Evolutionary conservation across 176 grass and related monocot species (phyloP).

Genomic region (Thinopyrum elongatum): DNA sequence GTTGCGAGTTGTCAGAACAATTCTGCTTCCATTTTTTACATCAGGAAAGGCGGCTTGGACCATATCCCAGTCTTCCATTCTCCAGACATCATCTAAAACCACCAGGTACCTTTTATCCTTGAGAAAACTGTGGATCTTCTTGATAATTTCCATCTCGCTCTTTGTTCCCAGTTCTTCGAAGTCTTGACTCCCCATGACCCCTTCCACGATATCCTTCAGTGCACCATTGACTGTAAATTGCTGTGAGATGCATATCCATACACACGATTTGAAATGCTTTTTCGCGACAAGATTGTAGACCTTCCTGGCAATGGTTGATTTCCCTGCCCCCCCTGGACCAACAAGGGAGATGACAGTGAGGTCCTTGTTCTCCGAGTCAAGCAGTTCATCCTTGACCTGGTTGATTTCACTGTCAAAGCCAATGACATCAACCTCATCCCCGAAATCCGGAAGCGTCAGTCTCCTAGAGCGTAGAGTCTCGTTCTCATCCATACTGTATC

Average conservation of each 20-base stretch:
- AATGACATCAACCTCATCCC: background rate
- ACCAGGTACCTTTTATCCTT: background rate
- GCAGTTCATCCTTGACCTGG: background rate
- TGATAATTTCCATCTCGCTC: background rate
- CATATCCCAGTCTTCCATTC: background rate
- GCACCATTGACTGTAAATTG: background rate
- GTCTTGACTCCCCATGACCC: background rate
- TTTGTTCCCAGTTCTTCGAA: background rate
- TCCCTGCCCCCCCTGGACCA: constrained; percentile 9
- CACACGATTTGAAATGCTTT: background rate
- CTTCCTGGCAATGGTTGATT: constrained; percentile 18
- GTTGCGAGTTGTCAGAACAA: constrained; percentile 10
- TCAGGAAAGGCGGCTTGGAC: background rate
- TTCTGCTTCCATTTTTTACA: constrained; percentile 10
- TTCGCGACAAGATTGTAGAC: background rate
- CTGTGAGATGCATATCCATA: constrained; percentile 13
- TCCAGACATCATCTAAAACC: constrained; percentile 17
- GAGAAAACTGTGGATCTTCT: background rate
- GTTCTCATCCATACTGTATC: background rate
- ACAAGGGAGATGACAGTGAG: constrained; percentile 10
- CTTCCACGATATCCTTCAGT: constrained; percentile 9
- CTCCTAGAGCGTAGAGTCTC: background rate
- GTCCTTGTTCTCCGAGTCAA: constrained; percentile 10
- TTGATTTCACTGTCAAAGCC: background rate
- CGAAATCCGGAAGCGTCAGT: background rate